Evolutionary conservation across 441 rosid genomes (phyloP).

Genomic region (Corymbia citriodora): DNA sequence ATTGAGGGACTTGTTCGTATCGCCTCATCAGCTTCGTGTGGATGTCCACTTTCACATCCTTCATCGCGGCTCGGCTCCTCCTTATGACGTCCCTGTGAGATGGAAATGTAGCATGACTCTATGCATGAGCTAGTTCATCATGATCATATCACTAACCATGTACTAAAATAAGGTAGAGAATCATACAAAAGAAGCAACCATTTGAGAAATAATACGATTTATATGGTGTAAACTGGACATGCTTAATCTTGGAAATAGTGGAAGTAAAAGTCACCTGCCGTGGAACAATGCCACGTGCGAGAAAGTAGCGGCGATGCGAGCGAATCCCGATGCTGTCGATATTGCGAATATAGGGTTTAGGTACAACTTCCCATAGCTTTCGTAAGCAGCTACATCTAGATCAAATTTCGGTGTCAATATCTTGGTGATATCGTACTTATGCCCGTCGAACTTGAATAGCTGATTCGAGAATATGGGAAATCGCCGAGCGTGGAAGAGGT

Average conservation of each 20-base stretch:
- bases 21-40: background rate
- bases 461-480: conserved; percentile 90
- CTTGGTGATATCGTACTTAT: conserved; percentile 78
- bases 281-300: conserved; percentile 89
- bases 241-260: background rate
- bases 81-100: background rate
- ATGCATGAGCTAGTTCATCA: background rate
- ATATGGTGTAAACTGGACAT: background rate
- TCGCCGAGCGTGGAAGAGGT: conserved; percentile 74
- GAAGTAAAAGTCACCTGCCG: conserved; percentile 51
- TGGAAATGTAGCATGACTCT: background rate
- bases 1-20: background rate
- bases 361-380: conserved; percentile 75
- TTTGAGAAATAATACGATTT: background rate
- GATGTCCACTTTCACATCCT: background rate
- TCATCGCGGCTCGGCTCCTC: background rate
- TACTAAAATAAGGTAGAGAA: background rate
- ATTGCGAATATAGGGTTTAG: conserved; percentile 87
- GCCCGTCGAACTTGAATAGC: conserved; percentile 67
- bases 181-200: background rate
- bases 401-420: conserved; percentile 69
- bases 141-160: background rate
- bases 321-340: conserved; percentile 87
- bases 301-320: conserved; percentile 81
- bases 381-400: conserved; percentile 57